Evolutionary conservation across 768 basidiomycete species (phyloP).

Genomic region (Termitomyces eurrhizus): DNA sequence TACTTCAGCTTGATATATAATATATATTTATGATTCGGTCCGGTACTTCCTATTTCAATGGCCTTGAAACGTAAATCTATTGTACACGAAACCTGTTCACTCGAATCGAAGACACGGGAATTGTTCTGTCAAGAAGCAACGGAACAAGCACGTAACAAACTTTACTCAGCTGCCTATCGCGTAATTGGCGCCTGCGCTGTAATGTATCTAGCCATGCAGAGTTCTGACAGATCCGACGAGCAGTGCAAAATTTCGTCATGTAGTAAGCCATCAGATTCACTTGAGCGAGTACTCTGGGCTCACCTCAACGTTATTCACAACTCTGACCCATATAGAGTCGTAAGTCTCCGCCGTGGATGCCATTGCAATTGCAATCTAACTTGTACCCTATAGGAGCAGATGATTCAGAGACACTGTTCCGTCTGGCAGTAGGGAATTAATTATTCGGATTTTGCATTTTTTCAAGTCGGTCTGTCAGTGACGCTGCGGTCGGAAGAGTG

Average conservation of each 20-base stretch:
- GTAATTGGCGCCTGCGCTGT: neutral
- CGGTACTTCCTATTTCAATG: neutral
- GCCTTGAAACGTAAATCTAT: neutral
- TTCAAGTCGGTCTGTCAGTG: no score
- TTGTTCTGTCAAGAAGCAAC: neutral
- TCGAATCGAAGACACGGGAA: neutral
- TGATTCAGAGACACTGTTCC: no score
- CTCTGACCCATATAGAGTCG: no score
- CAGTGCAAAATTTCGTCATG: neutral
- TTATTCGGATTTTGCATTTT: no score
- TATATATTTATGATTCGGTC: neutral
- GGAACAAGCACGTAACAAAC: neutral
- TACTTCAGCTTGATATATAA: neutral
- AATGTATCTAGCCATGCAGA: neutral
- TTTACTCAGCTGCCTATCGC: neutral
- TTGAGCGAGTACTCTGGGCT: no score
- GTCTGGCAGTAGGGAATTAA: no score
- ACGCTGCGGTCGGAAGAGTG: no score
- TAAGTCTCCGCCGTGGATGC: no score
- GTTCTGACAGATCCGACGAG: neutral
- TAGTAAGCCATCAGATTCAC: no score
- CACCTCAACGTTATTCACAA: no score
- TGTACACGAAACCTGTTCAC: neutral
- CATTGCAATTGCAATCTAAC: no score
- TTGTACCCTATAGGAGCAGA: no score